Evolutionary conservation across 352 stramenopile genomes (phyloP), one percentile per base, ranked within the genome.

Genomic region (Phytophthora sojae): DNA sequence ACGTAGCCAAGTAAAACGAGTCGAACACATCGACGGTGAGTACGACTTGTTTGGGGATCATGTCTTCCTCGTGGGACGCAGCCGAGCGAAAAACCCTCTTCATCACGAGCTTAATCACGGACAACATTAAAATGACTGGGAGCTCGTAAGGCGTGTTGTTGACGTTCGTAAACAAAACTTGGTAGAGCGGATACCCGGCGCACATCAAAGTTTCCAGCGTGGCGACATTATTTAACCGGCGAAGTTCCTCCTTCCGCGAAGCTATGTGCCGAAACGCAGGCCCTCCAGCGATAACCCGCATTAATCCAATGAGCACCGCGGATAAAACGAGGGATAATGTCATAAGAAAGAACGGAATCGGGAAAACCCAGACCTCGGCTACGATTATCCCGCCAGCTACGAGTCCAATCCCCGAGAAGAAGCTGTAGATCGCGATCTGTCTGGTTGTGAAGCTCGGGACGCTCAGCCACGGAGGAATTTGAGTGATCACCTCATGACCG

Each of bases 311-410:
- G 6, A 57, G 15, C 15, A 61, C 1, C 17, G 23, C n/a, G 15
- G n/a, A 2, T 26, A 25, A 50, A 51, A 57, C 1, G 4, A 57
- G 1, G 0, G 25, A 57, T 4, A 61, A 21, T 5, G 26, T 19
- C n/a, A 61, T 17, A 1, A 39, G 26, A 21, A 61, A 60, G 19
- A 68, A 61, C 14, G 51, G 61, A 7, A 61, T 23, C 11, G 61
- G 61, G 21, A 61, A 68, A 15, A 57, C 39, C 61, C 51, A 68
- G 8, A 45, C 6, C 42, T 55, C 61, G 12, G 39, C 52, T 15
- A 35, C 26, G 7, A 15, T 17, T 3, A 69, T 59, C 4, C 37
- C 54, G n/a, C 21, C 44, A 50, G 54, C 53, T 19, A 64, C 42
- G 25, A 58, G 30, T 4, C 63, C 47, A 51, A 59, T 9, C 11